Percentiles rank a stretch among this genome's conserved stretches.
Conservation (phyloP, 2,329 filamentous ascomycete genomes). For the Colletotrichum sp. region DNA sequence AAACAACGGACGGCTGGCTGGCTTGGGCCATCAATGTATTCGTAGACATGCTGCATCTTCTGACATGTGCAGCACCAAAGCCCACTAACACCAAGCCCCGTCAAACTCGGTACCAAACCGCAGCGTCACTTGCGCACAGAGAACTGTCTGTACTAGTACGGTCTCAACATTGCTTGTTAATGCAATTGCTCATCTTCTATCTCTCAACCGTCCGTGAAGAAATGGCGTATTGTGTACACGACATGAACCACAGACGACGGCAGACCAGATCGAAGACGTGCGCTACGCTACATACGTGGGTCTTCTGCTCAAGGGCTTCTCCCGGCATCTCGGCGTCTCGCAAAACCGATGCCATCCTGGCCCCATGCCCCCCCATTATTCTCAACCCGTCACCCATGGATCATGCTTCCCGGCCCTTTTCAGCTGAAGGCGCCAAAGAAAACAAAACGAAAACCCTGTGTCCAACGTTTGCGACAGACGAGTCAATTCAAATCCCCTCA, state of each 20-base stretch:
- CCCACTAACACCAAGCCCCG: not conserved
- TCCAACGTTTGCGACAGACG: not conserved
- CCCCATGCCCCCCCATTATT: not conserved
- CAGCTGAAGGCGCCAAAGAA: not conserved
- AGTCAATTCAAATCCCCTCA: not conserved
- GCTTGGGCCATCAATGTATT: not conserved
- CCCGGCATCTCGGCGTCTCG: slow-evolving; percentile 19
- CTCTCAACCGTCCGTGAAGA: not conserved
- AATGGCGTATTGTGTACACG: not conserved
- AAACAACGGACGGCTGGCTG: not conserved
- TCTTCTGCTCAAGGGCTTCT: not conserved
- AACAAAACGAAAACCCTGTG: not conserved
- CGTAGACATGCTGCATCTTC: not conserved
- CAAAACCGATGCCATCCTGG: not conserved
- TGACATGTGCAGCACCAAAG: not conserved
- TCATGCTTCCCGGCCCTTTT: not conserved
- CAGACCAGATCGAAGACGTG: not conserved
- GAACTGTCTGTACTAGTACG: not conserved
- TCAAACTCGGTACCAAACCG: not conserved
- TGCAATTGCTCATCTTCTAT: not conserved
- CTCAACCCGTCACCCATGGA: not conserved
- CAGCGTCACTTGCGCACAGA: not conserved
- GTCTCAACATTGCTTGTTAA: not conserved
- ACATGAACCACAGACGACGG: not conserved
- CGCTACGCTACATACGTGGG: not conserved